These are phyloP conservation scores for Ascochyta lentis DNA, from an alignment of 2,329 filamentous ascomycete genomes.

Conservation along the genomic window DNA sequence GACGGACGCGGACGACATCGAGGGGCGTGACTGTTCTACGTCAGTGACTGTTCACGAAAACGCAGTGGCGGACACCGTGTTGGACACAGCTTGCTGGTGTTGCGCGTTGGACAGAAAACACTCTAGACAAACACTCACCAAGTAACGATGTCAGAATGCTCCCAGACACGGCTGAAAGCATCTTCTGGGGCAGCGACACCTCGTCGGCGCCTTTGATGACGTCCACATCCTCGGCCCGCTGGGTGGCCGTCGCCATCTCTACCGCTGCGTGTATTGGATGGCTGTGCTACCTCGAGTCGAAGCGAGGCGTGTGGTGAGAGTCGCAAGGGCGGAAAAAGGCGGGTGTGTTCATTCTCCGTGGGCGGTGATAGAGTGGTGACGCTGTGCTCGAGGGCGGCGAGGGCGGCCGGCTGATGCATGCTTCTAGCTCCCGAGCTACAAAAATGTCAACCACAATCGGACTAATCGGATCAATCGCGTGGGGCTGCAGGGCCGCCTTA, in stretches of 20 bases:
- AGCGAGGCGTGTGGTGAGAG: conserved; percentile 31
- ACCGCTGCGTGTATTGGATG: conserved; percentile 6
- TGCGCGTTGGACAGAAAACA: background rate
- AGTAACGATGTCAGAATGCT: conserved; percentile 89
- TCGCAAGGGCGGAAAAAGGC: conserved; percentile 31
- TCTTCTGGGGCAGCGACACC: conserved; percentile 86
- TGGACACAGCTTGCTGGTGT: conserved; percentile 1
- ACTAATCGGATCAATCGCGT: conserved; percentile 11
- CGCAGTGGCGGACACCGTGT: conserved; percentile 5
- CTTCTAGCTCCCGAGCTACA: conserved; percentile 16
- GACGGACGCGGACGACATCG: conserved; percentile 92
- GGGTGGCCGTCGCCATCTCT: conserved; percentile 40
- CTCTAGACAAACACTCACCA: conserved; percentile 61
- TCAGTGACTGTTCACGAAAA: conserved; percentile 14
- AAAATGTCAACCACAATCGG: conserved; percentile 28
- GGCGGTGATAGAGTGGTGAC: conserved; percentile 25
- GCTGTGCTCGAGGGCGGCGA: conserved; percentile 20
- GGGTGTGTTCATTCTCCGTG: conserved; percentile 38
- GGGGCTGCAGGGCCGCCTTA: conserved; percentile 24
- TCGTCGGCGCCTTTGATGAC: conserved; percentile 59
- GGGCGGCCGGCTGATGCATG: conserved; percentile 5
- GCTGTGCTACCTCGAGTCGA: conserved; percentile 41
- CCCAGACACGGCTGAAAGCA: conserved; percentile 90
- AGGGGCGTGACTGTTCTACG: conserved; percentile 79
- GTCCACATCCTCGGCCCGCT: conserved; percentile 51